A percentile compares a stretch with the other conserved stretches of the same genome.
Evolutionary conservation across 2,329 filamentous ascomycete species (phyloP).

Genomic region (Pestalotiopsis sp.): DNA sequence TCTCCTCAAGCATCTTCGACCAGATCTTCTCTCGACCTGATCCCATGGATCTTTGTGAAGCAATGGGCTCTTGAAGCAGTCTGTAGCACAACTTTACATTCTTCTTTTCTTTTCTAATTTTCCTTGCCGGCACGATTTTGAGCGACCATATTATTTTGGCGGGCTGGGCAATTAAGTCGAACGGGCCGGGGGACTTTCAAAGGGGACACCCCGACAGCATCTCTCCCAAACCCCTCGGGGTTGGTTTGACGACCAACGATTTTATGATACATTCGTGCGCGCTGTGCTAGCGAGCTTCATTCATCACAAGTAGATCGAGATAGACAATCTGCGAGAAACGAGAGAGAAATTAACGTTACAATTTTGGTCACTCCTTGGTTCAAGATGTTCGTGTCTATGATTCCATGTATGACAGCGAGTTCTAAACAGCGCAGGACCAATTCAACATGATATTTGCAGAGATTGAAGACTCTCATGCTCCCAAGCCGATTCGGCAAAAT

Average conservation of each 20-base stretch:
- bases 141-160: background rate
- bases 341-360: background rate
- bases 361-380: background rate
- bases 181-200: background rate
- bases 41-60: background rate
- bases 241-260: constrained; percentile 7
- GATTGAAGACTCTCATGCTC: too few relatives aligned
- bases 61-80: background rate
- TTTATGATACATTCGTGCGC: constrained; percentile 3
- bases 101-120: background rate
- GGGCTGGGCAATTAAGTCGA: background rate
- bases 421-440: too few relatives aligned
- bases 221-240: background rate
- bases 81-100: background rate
- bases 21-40: background rate
- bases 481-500: too few relatives aligned
- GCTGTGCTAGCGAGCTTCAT: constrained; percentile 2
- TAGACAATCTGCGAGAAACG: background rate
- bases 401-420: too few relatives aligned
- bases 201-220: background rate
- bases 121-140: background rate
- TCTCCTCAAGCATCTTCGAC: background rate
- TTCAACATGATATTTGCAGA: too few relatives aligned
- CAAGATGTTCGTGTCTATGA: too few relatives aligned
- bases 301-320: background rate